These are phyloP conservation scores for Atkinsonella texensis DNA, from an alignment of 2,329 filamentous ascomycete genomes.

Conservation along the genomic window DNA sequence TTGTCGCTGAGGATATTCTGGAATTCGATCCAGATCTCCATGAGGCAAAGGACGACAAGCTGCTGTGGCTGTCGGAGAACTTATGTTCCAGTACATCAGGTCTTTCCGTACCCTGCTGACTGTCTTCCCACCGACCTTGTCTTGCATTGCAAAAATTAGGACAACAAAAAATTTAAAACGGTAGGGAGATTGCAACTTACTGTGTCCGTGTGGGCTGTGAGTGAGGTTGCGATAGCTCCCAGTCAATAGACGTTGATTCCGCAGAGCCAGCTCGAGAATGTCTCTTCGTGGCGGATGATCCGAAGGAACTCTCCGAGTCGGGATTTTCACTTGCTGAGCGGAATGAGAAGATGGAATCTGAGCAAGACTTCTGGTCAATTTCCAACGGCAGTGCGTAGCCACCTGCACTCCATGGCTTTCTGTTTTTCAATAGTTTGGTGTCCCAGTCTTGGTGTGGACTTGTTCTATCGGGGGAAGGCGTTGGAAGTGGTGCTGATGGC, in stretches of 20 bases:
- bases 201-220: background rate
- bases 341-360: conserved; percentile 11
- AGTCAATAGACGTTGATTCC: conserved; percentile 13
- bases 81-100: conserved; percentile 14
- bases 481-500: conserved; percentile 15
- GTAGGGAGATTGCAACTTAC: conserved; percentile 2
- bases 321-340: conserved; percentile 14
- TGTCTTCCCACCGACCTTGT: conserved; percentile 5
- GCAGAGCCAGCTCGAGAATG: conserved; percentile 21
- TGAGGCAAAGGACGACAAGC: conserved; percentile 36
- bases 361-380: conserved; percentile 23
- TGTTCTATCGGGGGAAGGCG: conserved; percentile 22
- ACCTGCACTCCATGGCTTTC: conserved; percentile 39
- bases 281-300: conserved; percentile 9
- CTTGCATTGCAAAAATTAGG: background rate
- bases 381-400: conserved; percentile 35
- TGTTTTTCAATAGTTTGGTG: conserved; percentile 14
- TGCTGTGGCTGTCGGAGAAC: conserved; percentile 39
- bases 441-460: conserved; percentile 14
- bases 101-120: background rate
- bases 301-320: conserved; percentile 12
- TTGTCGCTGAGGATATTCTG: conserved; percentile 41
- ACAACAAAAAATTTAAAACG: background rate
- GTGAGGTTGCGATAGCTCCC: conserved; percentile 3
- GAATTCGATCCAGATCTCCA: conserved; percentile 37